A percentile compares a stretch with the other conserved stretches of the same genome.
phyloP scores from a whole-genome alignment of 108 stramenopile genomes.

The Cyclotella atomus region DNA sequence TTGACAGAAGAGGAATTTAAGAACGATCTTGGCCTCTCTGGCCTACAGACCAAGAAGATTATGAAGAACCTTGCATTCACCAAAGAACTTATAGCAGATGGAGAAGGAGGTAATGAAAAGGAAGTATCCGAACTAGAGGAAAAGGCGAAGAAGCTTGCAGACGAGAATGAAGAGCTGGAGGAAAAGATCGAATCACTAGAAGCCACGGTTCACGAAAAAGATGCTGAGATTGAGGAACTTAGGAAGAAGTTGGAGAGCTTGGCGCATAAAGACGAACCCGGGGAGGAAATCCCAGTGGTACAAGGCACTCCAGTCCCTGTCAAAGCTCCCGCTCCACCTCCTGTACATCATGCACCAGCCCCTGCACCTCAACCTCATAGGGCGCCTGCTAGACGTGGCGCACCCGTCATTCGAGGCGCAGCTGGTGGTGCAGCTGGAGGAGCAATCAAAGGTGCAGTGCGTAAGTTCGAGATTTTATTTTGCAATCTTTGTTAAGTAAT shows the following conservation, averaged over 20 bases:
- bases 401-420: constrained; percentile 28
- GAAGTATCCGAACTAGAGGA: constrained; percentile 9
- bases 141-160: constrained; percentile 5
- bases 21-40: constrained; percentile 43
- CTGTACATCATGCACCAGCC: constrained; percentile 9
- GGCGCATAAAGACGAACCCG: constrained; percentile 10
- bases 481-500: neutral
- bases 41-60: constrained; percentile 47
- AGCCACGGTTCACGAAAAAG: too few relatives aligned
- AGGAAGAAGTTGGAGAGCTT: neutral
- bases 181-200: constrained; percentile 8
- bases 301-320: neutral
- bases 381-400: constrained; percentile 1
- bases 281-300: constrained; percentile 4
- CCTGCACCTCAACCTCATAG: constrained; percentile 8
- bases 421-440: constrained; percentile 47
- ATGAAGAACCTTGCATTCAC: constrained; percentile 42
- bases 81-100: neutral
- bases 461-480: constrained; percentile 8
- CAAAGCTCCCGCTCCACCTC: neutral
- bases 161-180: constrained; percentile 20
- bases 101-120: constrained; percentile 10
- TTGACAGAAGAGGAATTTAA: constrained; percentile 41
- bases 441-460: constrained; percentile 20
- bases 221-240: constrained; percentile 6